phyloP scores from a whole-genome alignment of 257 asterid genomes.

The Solanum gandarillasii region DNA sequence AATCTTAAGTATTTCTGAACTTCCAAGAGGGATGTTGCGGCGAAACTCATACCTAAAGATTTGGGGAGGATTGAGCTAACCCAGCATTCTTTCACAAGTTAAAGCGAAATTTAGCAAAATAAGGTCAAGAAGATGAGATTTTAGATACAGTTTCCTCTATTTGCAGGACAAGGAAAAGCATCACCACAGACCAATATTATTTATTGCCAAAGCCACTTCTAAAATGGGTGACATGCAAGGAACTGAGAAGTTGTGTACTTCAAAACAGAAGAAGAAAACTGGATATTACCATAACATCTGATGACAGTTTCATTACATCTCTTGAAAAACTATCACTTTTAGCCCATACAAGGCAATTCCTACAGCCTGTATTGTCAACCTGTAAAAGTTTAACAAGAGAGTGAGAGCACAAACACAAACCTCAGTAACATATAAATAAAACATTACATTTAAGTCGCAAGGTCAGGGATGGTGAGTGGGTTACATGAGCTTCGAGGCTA shows the following conservation, averaged over 20 bases:
- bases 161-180: neutral
- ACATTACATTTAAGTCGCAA: neutral
- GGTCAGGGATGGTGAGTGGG: neutral
- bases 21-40: too few relatives aligned
- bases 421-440: neutral
- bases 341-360: constrained; percentile 86
- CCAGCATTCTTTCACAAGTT: neutral
- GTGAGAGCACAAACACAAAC: neutral
- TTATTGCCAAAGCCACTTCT: neutral
- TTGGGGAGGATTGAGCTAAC: neutral
- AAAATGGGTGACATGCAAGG: neutral
- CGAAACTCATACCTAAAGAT: too few relatives aligned
- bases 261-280: neutral
- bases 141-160: neutral
- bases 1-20: too few relatives aligned
- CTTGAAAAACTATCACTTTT: constrained; percentile 88
- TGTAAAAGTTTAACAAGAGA: constrained; percentile 19
- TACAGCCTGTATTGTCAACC: constrained; percentile 57
- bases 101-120: neutral
- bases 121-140: neutral
- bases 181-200: neutral
- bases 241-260: neutral
- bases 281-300: constrained; percentile 44
- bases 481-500: neutral
- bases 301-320: constrained; percentile 51